Base-by-base conservation (phyloP, 495 filamentous ascomycete species). In the Neurospora africana region DNA sequence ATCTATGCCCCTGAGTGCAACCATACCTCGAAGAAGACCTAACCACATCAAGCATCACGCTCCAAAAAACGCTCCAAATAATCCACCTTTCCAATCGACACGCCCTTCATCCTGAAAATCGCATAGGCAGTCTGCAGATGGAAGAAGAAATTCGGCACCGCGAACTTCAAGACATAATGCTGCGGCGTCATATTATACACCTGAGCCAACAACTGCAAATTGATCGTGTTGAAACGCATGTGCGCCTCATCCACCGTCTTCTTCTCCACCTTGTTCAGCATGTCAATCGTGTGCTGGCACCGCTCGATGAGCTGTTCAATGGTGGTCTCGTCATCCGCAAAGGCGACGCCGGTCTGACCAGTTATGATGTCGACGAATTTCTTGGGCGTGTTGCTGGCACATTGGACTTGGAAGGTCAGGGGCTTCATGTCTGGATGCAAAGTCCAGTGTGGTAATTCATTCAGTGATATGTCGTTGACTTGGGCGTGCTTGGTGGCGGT, bases 61-160 rank as follows among this genome's bases (percentile, higher is more conserved):
- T 15, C 7, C 53, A 83, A 68, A 67, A 81, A 83, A 11, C 69
- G 15, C 27, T 68, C 74, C 69, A 88, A 43, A 73, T 79, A 91
- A 79, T 89, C 85, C 27, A 27, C 21, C 82, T 90, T 90, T 1
- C 86, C 86, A 17, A 91, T 13, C 2, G 82, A 81, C 43, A 89
- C 88, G 9, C 89, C 89, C 75, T 87, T 81, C 67, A 77, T 79
- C 36, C 88, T 78, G 70, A 91, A 73, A 72, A 91, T 86, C 13
- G 72, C 78, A 79, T 91, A 90, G 33, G 87, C 79, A 10, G 82
- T 88, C 2, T 75, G 79, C 39, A 86, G 39, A 79, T 91, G 89
- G 78, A 91, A 91, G 69, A 70, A 70, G 69, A 70, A 70, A 17
- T 70, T 70, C 15, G 69, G 69, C 13, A 85, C 2, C 10, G 79